Evolutionary conservation across 2,329 filamentous ascomycete species (phyloP), one percentile per base, ranked within the genome.

Genomic region (Tothia fuscella): DNA sequence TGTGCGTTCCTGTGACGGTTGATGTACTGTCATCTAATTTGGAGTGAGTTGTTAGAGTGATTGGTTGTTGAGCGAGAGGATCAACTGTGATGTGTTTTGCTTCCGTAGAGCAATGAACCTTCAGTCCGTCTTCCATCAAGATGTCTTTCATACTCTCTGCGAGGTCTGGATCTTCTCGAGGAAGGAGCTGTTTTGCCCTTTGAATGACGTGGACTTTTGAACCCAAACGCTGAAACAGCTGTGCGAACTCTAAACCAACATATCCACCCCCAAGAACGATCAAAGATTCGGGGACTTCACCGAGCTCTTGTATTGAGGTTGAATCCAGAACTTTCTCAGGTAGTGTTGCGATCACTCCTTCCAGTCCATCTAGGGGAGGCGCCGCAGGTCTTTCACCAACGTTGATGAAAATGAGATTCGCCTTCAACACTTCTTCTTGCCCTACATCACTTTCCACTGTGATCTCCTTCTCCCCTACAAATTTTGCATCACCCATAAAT

Each of bases 211-310:
- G 70, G 31, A 74, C 69, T 22, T 63, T 53, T 3, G 67, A 59
- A 1, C 70, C 70, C 12, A 74, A 53, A 14, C 71, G 59, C 1
- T 62, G 56, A 52, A 72, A 69, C 20, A 72, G 56, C 52, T 74
- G 70, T 2, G 62, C 69, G 46, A 73, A 74, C 48, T 74, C 70
- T 9, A 73, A 53, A 1, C 69, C 71, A 24, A 74, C 60, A 44
- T 70, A 70, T 3, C 70, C 70, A 4, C 70, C 70, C 1, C 71
- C 70, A n/a, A 74, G 46, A 1, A 74, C 62, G 26, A 72, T 53
- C 3, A 74, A 56, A 52, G 70, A 66, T 10, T 56, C 49, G 2
- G 71, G 71, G 9, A 71, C 62, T 10, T 54, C 51, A 13, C 51
- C 59, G 3, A 71, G 53, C 46, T 72, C 68, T 54, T 66, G 62